Evolutionary conservation across 2,329 filamentous ascomycete genomes (phyloP), one percentile per base, ranked within the genome.

Genomic region (Ophiosphaerella herpotricha): DNA sequence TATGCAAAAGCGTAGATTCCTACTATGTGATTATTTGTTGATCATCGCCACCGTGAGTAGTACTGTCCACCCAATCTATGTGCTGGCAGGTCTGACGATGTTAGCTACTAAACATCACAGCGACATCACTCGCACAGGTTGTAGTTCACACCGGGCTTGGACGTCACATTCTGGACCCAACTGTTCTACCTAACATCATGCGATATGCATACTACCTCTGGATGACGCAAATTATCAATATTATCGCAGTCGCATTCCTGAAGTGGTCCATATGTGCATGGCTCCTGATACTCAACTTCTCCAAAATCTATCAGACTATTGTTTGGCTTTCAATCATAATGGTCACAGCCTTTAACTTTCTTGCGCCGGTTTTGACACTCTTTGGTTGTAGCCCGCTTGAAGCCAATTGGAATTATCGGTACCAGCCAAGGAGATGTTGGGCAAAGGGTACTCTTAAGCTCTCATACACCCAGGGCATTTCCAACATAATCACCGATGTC

Each of bases 211-310:
- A 67, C 31, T 59, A 42, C 23, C 54, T 67, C 14, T 67, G 60
- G 61, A 54, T 67, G 33, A 48, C 49, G 29, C 63, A 65, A 34
- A 55, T 66, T 14, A 37, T 64, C 43, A 68, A 70, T 43, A 57
- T 68, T 29, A 51, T 67, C 7, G 66, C 58, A 12, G 58, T 70
- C 14, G 63, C 64, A n/a, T 49, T 66, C 7, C 45, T 70, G 7
- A 69, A 69, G 35, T 63, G 57, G 57, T 68, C 66, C 4, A 68
- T 70, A 18, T 68, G 63, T 44, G 55, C 59, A 8, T 69, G 65
- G 37, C 54, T 68, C 5, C 40, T 70, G 6, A 57, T 50, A 1
- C 50, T 69, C 2, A 62, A 60, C 8, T 64, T 67, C 26, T 64
- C 59, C 5, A 52, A 34, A 8, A 21, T 57, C 2, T 70, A 68